Percentiles rank a stretch among this genome's conserved stretches.
These are phyloP conservation scores for Monosporascus sp. DNA, from an alignment of 2,329 filamentous ascomycete species.

Conservation along the genomic window DNA sequence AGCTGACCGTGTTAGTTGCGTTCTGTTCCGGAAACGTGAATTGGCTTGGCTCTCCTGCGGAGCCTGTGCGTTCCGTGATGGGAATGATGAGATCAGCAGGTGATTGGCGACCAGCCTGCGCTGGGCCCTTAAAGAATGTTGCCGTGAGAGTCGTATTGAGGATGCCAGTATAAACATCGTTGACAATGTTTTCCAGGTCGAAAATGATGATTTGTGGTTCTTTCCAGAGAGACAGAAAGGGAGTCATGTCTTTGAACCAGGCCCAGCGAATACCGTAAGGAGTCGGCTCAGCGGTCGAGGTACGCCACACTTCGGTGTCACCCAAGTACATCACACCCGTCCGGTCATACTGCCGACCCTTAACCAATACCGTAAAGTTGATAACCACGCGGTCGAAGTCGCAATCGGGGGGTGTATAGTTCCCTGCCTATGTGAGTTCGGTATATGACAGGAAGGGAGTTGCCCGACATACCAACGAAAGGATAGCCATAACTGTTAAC, in stretches of 20 bases:
- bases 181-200: conserved; percentile 69
- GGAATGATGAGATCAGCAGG: conserved; percentile 64
- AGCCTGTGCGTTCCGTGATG: conserved; percentile 50
- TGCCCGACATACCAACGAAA: conserved; percentile 54
- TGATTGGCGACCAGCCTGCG: conserved; percentile 29
- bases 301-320: conserved; percentile 76
- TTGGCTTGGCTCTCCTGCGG: conserved; percentile 51
- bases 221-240: conserved; percentile 64
- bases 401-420: conserved; percentile 62
- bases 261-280: conserved; percentile 64
- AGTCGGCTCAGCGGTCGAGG: conserved; percentile 76
- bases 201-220: conserved; percentile 70
- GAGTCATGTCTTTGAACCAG: conserved; percentile 74
- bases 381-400: conserved; percentile 69
- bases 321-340: conserved; percentile 70
- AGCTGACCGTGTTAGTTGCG: conserved; percentile 50
- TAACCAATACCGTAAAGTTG: conserved; percentile 68
- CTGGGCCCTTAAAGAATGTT: conserved; percentile 54
- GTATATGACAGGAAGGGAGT: not conserved
- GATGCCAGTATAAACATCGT: conserved; percentile 63
- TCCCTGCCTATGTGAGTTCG: conserved; percentile 34
- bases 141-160: conserved; percentile 73
- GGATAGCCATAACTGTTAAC: conserved; percentile 67
- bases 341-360: conserved; percentile 70
- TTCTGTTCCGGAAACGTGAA: conserved; percentile 61